Evolutionary conservation across 441 rosid genomes (phyloP), one percentile per base, ranked within the genome.

Genomic region (Erysimum pusillum): DNA sequence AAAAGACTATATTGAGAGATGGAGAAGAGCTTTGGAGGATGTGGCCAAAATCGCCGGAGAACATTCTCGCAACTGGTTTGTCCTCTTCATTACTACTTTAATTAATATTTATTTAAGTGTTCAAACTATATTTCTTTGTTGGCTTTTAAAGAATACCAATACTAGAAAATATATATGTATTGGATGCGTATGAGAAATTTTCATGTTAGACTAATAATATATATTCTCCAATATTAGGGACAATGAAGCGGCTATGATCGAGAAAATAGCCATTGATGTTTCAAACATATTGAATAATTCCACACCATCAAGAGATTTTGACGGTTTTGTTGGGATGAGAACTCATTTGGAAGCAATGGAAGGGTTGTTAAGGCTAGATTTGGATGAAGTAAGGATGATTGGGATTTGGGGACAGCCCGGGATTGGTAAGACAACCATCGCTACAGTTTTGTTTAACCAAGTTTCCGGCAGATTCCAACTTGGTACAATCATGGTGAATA

Each of bases 361-460:
- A 60, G 0, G 0, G 0, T 11, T 60, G 11, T 60, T 60, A 18
- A 0, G 48, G 11, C 32, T 60, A 18, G 65, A 18, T 38, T 60
- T 0, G 10, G 11, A 38, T 60, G 46, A 60, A 6, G 65, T 60
- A 18, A 38, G 48, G 46, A 60, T 60, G 46, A 18, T 60, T 1
- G 65, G 65, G 17, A 60, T 60, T 11, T 60, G 46, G 46, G 65
- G 65, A 0, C 65, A 6, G 0, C 32, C 65, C 20, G 66, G 66
- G 15, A 39, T 61, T 39, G 66, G 48, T 7, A 39, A 61, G 48
- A 61, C 3, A 2, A 61, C 66, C 7, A 61, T 61, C 0, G 17
- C 66, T 0, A 60, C 46, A 38, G 0, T 18, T 60, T 0, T 52
- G 0, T 22, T 22, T 6, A 0, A 52, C 2, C 61, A n/a, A 57